These are phyloP conservation scores for Collybia nuda DNA, from an alignment of 768 basidiomycete genomes.

Conservation along the genomic window DNA sequence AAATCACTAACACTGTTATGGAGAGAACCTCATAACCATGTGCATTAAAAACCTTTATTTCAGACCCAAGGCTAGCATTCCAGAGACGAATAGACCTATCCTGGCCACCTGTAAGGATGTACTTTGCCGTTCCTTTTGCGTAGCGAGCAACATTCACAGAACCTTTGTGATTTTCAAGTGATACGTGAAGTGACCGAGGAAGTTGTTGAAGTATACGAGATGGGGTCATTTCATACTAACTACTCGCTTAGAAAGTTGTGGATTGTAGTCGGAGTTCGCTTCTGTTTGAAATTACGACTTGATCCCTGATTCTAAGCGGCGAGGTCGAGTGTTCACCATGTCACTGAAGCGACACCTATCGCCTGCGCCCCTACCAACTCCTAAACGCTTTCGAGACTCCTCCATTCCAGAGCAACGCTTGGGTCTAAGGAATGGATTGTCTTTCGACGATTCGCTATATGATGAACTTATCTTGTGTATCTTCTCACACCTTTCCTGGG, in stretches of 20 bases:
- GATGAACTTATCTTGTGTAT: conserved; percentile 77
- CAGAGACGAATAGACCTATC: conserved; percentile 89
- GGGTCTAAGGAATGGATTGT: conserved; percentile 16
- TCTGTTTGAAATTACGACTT: background rate
- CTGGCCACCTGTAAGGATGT: conserved; percentile 90
- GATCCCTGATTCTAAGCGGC: background rate
- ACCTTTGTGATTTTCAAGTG: conserved; percentile 71
- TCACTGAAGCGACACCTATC: conserved; percentile 54
- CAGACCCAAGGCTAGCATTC: conserved; percentile 84
- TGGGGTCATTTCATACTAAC: conserved; percentile 42
- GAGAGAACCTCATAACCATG: conserved; percentile 97
- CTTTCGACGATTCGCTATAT: conserved; percentile 60
- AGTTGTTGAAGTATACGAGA: conserved; percentile 53
- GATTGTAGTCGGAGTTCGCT: background rate
- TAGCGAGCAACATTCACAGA: conserved; percentile 91
- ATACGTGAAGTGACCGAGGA: conserved; percentile 61
- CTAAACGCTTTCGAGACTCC: conserved; percentile 52
- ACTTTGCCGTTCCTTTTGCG: conserved; percentile 84
- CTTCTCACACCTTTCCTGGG: conserved; percentile 67
- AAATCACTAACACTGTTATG: conserved; percentile 71
- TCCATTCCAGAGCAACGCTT: conserved; percentile 3
- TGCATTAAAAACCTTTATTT: conserved; percentile 88
- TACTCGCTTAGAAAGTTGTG: background rate
- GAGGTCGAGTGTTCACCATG: conserved; percentile 26
- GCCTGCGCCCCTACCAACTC: conserved; percentile 46